Evolutionary conservation across 331 rosid genomes (phyloP), one percentile per base, ranked within the genome.

Genomic region (Cydonia oblonga): DNA sequence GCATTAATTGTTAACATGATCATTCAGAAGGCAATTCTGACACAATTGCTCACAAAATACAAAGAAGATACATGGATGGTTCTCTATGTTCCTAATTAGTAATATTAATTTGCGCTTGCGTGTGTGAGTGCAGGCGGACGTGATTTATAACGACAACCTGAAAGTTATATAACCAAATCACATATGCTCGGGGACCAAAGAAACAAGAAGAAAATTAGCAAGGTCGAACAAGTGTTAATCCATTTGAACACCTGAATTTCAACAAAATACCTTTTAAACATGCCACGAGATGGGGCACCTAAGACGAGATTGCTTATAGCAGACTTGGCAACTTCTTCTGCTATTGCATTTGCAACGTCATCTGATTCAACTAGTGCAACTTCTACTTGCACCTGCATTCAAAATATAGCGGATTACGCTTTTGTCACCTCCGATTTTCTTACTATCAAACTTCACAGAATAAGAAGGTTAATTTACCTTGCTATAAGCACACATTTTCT

Each of bases 211-310:
- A 54, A 54, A 54, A 54, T 49, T 49, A 49, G 20, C 2, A 49
- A 49, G 54, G 20, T 49, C 20, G 20, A 49, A 49, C 54, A 16
- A 2, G n/a, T 46, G 9, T 49, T 16, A 5, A 66, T 66, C 32
- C 69, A 51, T 70, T n/a, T 30, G 54, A 30, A n/a, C n/a, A n/a
- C n/a, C 64, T 51, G 35, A 20, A 60, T 58, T 64, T 35, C 24
- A 69, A 68, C 71, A 51, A 74, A 77, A 78, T 77, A 93, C 98
- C 98, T 88, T 80, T 77, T 70, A 77, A 95, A 95, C 68, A 95
- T 30, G 75, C 91, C 75, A 32, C 81, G 81, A 40, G 96, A 85
- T 66, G 99, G 85, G 70, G 95, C 89, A 75, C 97, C 99, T 23
- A 95, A 82, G 28, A 95, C 96, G 60, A 91, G 88, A 71, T 87